These are phyloP conservation scores for Entomophthora muscae DNA, from an alignment of 371 early-diverging fungal species.

Conservation along the genomic window DNA sequence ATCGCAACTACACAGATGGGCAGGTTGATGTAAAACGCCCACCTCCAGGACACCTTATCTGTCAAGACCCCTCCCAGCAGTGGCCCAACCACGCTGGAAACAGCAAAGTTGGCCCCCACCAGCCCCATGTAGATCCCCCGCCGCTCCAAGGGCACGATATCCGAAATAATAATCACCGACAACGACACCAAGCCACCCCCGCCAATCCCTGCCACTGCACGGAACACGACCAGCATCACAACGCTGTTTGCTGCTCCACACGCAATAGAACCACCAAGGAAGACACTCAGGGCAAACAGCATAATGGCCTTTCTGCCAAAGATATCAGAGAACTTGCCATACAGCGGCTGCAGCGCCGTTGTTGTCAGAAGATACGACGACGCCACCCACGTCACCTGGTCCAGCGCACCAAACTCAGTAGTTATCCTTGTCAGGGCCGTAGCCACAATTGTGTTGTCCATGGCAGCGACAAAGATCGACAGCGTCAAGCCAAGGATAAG, in stretches of 20 bases:
- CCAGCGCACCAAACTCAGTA: constrained; percentile 44
- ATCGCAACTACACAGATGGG: constrained; percentile 40
- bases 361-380: constrained; percentile 54
- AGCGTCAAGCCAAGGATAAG: constrained; percentile 15
- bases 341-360: constrained; percentile 59
- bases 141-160: constrained; percentile 13
- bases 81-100: constrained; percentile 56
- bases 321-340: constrained; percentile 32
- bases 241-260: constrained; percentile 35
- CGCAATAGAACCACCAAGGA: constrained; percentile 31
- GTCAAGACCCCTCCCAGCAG: constrained; percentile 53
- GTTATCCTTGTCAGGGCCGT: constrained; percentile 59
- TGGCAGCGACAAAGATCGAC: constrained; percentile 34
- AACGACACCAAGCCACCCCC: constrained; percentile 56
- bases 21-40: constrained; percentile 65
- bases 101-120: constrained; percentile 27
- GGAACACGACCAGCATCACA: constrained; percentile 40
- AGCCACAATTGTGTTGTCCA: constrained; percentile 64
- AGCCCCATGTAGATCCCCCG: constrained; percentile 33
- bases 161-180: constrained; percentile 45
- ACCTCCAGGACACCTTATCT: constrained; percentile 29
- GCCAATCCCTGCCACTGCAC: constrained; percentile 62
- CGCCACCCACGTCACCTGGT: constrained; percentile 49
- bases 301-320: constrained; percentile 44
- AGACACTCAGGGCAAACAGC: constrained; percentile 30